Conservation (phyloP, 768 basidiomycete genomes). For the Rhizopogon salebrosus region DNA sequence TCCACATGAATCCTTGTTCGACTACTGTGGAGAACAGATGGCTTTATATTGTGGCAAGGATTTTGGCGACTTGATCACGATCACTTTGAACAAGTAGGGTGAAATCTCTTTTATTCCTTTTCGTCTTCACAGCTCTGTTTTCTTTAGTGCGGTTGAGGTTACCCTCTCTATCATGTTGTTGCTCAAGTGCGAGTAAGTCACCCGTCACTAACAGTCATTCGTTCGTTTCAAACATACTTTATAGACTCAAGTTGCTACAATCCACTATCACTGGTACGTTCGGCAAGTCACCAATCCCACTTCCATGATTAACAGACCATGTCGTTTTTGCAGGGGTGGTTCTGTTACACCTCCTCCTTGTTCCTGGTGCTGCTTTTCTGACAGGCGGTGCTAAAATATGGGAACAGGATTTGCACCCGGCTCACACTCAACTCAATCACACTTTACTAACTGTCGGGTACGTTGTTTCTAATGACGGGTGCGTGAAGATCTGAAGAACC, state of each 20-base stretch:
- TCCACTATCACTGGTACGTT: conserved; percentile 59
- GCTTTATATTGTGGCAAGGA: conserved; percentile 46
- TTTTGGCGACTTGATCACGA: conserved; percentile 60
- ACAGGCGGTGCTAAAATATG: conserved; percentile 63
- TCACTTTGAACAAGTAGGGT: conserved; percentile 62
- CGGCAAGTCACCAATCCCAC: background rate
- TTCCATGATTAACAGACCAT: background rate
- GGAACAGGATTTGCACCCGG: conserved; percentile 65
- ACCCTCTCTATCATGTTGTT: conserved; percentile 66
- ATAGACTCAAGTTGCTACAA: conserved; percentile 58
- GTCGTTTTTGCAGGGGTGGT: conserved; percentile 46
- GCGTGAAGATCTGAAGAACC: background rate
- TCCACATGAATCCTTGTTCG: conserved; percentile 60
- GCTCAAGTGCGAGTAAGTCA: conserved; percentile 64
- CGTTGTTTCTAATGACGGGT: conserved; percentile 9
- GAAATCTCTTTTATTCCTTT: background rate
- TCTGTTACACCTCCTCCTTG: conserved; percentile 65
- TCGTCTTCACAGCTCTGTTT: background rate
- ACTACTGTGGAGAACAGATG: conserved; percentile 56
- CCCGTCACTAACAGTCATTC: background rate
- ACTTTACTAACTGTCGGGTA: conserved; percentile 65
- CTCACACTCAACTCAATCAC: conserved; percentile 62
- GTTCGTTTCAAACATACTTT: background rate
- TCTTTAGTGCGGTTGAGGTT: conserved; percentile 58
- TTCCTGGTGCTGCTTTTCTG: conserved; percentile 69